Conservation (phyloP, 208 protist species). For the Wallacemonas sp. region DNA sequence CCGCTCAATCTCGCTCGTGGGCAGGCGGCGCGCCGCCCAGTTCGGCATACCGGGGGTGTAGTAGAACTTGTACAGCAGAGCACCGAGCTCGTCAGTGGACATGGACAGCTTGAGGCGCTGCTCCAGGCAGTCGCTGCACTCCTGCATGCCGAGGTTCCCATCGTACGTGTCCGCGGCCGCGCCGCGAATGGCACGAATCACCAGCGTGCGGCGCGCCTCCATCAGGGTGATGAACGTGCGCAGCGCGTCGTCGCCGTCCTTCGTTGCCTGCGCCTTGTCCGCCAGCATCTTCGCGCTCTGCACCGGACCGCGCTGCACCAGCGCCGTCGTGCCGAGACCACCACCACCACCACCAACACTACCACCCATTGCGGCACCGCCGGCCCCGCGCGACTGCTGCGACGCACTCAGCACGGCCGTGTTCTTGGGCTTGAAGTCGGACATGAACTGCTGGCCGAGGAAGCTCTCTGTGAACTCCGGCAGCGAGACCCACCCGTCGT, state of each 20-base stretch:
- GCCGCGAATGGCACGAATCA: slow-evolving; percentile 70
- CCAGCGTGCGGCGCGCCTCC: slow-evolving; percentile 72
- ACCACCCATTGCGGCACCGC: no score
- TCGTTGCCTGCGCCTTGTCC: slow-evolving; percentile 29
- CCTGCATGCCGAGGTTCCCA: slow-evolving; percentile 72
- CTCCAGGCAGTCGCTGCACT: slow-evolving; percentile 64
- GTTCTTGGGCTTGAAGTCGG: slow-evolving; percentile 65
- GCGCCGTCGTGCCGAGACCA: slow-evolving; percentile 20
- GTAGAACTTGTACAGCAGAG: slow-evolving; percentile 86
- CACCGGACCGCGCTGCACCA: slow-evolving; percentile 41
- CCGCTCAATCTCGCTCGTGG: slow-evolving; percentile 64
- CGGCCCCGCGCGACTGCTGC: background rate
- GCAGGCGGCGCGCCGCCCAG: slow-evolving; percentile 69
- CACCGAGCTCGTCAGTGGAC: slow-evolving; percentile 66
- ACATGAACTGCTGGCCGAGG: slow-evolving; percentile 78
- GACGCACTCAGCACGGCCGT: slow-evolving; percentile 12
- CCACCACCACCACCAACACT: slow-evolving; percentile 32
- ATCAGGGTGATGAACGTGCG: slow-evolving; percentile 71
- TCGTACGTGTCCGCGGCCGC: slow-evolving; percentile 68
- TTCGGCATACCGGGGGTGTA: slow-evolving; percentile 56
- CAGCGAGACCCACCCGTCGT: slow-evolving; percentile 78
- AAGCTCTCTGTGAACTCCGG: slow-evolving; percentile 84
- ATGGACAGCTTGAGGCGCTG: slow-evolving; percentile 67
- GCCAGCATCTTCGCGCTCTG: slow-evolving; percentile 48
- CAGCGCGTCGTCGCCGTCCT: slow-evolving; percentile 59